Base-by-base conservation (phyloP, 1,139 yeast genomes). In the Suhomyces taliae region DNA sequence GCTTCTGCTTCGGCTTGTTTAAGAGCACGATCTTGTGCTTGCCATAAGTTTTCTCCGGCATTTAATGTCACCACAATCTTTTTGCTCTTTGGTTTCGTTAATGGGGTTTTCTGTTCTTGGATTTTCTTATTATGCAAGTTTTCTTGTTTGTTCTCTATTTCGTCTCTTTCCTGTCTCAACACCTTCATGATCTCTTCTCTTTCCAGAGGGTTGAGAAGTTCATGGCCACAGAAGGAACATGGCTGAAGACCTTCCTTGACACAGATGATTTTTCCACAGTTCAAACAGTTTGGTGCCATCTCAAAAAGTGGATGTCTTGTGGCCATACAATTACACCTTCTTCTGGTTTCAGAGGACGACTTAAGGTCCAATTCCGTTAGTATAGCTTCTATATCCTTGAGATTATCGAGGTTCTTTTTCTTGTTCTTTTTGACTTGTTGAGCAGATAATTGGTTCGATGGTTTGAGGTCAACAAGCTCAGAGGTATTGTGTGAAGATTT, bases 191-290 rank as follows among this genome's bases (percentile, higher is more conserved):
- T 85, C 40, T 81, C 83, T n/a, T 59, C 54, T 54, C 80, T 77
- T 53, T 90, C 96, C 19, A 77, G 76, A 8, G 66, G 61, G 5
- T 83, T 76, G 14, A 93, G 72, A 35, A 93, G 67, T 33, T 83
- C 87, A 26, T 74, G 65, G 0, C 90, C 90, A 69, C 99, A 93
- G 53, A 71, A 87, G 2, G 95, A 79, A 62, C 99, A 95, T 5
- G 95, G 95, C 46, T 90, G 90, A n/a, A 83, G 64, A 0, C 98
- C 98, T 61, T 95, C 98, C 57, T 84, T 84, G 4, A 78, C 77
- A 69, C 99, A 95, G 2, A 93, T 87, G 36, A 95, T 89, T 62
- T 90, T 90, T 9, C 99, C 99, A 66, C 99, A 95, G 49, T 86
- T 84, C 39, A 93, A 68, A 59, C 99, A 95, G 62, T 95, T 95